These are phyloP conservation scores for Xylariaceae sp. DNA, from an alignment of 2,329 filamentous ascomycete genomes.

Conservation along the genomic window DNA sequence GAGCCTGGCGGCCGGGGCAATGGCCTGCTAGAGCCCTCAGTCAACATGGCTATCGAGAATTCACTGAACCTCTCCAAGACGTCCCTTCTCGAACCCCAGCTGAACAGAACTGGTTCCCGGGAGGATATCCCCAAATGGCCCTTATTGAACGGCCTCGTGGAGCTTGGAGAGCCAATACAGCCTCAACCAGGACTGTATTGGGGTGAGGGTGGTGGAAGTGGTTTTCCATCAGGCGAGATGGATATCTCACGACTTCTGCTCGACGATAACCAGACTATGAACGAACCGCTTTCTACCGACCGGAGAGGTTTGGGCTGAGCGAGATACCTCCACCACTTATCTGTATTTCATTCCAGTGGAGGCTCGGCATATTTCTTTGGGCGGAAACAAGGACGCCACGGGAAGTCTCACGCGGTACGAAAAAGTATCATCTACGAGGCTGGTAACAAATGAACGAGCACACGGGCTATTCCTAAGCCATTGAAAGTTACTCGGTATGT, in stretches of 20 bases:
- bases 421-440: background rate
- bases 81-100: slow-evolving; percentile 38
- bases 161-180: slow-evolving; percentile 35
- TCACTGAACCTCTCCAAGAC: slow-evolving; percentile 40
- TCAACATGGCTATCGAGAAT: slow-evolving; percentile 48
- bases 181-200: slow-evolving; percentile 43
- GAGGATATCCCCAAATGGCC: slow-evolving; percentile 48
- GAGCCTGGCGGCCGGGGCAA: slow-evolving; percentile 39
- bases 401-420: slow-evolving; percentile 1
- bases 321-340: background rate
- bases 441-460: background rate
- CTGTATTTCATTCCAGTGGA: background rate
- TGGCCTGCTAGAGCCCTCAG: slow-evolving; percentile 48
- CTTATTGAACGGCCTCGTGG: slow-evolving; percentile 30
- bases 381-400: background rate
- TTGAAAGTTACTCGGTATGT: slow-evolving; percentile 4
- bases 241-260: slow-evolving; percentile 57
- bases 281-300: slow-evolving; percentile 26
- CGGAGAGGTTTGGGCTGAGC: slow-evolving; percentile 30
- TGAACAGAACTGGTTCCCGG: slow-evolving; percentile 40
- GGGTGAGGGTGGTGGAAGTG: slow-evolving; percentile 38
- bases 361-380: background rate
- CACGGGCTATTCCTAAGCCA: background rate
- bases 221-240: slow-evolving; percentile 51
- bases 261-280: slow-evolving; percentile 43